A percentile compares a stretch with the other conserved stretches of the same genome.
These are phyloP conservation scores for Russula virescens DNA, from an alignment of 768 basidiomycete genomes.

Conservation along the genomic window DNA sequence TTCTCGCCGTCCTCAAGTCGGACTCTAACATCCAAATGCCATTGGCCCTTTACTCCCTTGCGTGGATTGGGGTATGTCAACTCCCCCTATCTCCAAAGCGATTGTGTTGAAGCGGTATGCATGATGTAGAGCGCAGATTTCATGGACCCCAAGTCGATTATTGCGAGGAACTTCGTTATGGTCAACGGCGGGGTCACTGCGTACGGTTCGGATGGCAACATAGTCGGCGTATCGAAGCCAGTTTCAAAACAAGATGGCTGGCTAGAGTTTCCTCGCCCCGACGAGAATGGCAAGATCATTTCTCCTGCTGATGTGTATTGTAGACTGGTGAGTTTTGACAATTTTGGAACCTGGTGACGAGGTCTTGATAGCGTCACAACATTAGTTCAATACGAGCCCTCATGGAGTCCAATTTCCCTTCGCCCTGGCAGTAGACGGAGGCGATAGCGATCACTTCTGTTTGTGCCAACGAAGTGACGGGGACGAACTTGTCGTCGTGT, in stretches of 20 bases:
- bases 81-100: neutral
- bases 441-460: conserved; percentile 3
- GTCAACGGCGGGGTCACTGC: conserved; percentile 7
- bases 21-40: neutral
- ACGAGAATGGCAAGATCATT: neutral
- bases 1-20: neutral
- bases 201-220: neutral
- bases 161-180: neutral
- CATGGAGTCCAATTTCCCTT: neutral
- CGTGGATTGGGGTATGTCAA: neutral
- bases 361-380: neutral
- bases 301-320: conserved; percentile 2
- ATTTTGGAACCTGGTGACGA: neutral
- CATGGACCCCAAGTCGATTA: neutral
- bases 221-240: neutral
- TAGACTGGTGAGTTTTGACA: neutral
- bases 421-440: neutral
- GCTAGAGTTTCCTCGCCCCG: neutral
- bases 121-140: conserved; percentile 1
- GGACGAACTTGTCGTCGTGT: neutral
- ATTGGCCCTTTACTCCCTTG: neutral
- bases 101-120: neutral
- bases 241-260: neutral
- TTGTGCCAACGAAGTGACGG: neutral
- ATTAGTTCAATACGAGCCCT: conserved; percentile 7